These are phyloP conservation scores for Gypsophila paniculata DNA, from an alignment of 179 eudicot species.

Conservation along the genomic window DNA sequence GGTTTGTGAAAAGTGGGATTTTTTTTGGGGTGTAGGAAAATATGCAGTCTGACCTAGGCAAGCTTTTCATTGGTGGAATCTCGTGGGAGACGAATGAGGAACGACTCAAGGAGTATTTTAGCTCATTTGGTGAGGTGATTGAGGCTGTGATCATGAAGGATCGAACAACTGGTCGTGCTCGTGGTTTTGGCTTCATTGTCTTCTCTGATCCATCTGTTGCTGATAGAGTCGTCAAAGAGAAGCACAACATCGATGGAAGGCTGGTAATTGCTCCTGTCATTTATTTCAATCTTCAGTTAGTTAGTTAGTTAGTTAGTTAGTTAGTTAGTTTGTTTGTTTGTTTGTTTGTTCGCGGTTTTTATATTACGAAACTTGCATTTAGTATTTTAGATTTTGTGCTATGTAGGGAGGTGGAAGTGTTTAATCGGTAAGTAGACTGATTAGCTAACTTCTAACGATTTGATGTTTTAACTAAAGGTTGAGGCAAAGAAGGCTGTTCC, in stretches of 20 bases:
- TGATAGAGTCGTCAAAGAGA: constrained; percentile 68
- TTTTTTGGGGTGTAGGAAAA: constrained; percentile 35
- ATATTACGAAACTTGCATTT: not conserved
- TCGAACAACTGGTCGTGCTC: constrained; percentile 75
- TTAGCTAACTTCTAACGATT: not conserved
- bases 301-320: no score
- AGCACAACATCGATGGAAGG: constrained; percentile 76
- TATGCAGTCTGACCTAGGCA: constrained; percentile 86
- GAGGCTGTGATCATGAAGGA: constrained; percentile 89
- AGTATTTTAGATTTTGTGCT: not conserved
- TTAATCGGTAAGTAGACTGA: not conserved
- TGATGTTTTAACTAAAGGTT: constrained; percentile 39
- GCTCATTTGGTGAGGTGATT: constrained; percentile 62
- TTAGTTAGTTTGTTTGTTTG: not conserved
- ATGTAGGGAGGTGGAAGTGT: not conserved
- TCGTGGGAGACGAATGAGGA: constrained; percentile 89
- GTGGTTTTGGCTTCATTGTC: constrained; percentile 82
- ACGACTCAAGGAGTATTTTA: constrained; percentile 66
- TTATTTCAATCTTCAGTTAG: constrained; percentile 1
- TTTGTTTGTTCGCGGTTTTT: not conserved
- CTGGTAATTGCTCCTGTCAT: constrained; percentile 42
- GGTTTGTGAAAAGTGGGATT: constrained; percentile 13
- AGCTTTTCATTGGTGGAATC: constrained; percentile 79
- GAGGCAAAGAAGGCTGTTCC: constrained; percentile 91
- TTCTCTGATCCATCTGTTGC: constrained; percentile 72